A percentile compares a stretch with the other conserved stretches of the same genome.
phyloP scores from a whole-genome alignment of 768 basidiomycete species.

The Panaeolus cyanescens region DNA sequence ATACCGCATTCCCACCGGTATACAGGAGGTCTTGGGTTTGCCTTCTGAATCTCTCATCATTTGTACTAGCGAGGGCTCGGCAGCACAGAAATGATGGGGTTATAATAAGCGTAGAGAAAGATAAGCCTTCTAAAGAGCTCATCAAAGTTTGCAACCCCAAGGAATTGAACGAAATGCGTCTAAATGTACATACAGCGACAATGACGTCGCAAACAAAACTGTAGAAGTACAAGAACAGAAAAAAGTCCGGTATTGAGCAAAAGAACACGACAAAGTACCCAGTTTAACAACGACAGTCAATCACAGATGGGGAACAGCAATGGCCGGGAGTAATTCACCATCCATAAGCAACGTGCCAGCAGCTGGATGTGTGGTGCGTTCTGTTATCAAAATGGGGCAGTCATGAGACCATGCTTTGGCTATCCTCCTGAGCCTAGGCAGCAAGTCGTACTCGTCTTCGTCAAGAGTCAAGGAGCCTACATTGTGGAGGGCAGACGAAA shows the following conservation, averaged over 20 bases:
- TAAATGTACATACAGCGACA: not conserved
- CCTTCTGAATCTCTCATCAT: no score
- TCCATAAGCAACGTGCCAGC: not conserved
- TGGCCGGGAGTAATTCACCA: not conserved
- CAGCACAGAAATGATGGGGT: no score
- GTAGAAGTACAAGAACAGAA: not conserved
- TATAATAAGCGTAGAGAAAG: no score
- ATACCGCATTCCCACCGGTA: no score
- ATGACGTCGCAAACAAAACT: not conserved
- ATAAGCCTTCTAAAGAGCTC: no score
- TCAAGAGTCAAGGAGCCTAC: slow-evolving; percentile 18
- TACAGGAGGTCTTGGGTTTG: no score
- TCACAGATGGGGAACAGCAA: not conserved
- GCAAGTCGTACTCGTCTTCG: slow-evolving; percentile 22
- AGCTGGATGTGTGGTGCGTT: not conserved
- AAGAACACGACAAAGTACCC: not conserved
- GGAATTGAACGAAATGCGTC: no score
- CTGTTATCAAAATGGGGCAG: slow-evolving; percentile 17
- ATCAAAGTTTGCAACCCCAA: no score
- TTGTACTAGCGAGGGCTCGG: no score
- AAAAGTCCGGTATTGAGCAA: not conserved
- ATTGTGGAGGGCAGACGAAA: slow-evolving; percentile 18
- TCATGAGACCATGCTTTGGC: slow-evolving; percentile 17
- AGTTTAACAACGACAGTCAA: not conserved
- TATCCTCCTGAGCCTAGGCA: slow-evolving; percentile 15